Base-by-base conservation (phyloP, 1,139 yeast species). In the Taiozyma sp. region DNA sequence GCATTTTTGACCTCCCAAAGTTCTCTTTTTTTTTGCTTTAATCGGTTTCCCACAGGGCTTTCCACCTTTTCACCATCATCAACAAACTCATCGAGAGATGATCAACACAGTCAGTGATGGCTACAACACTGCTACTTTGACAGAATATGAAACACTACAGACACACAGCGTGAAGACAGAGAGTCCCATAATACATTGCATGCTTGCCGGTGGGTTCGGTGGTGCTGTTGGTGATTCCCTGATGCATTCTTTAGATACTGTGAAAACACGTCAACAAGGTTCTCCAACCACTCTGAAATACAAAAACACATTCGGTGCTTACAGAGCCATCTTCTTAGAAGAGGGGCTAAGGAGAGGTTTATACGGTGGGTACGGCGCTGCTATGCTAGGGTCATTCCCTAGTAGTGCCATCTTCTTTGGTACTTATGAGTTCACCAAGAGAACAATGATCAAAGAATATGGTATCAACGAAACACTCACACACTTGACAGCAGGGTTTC, bases 221-320 rank as follows among this genome's bases (percentile, higher is more conserved):
- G 99, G 99, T 2, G 83, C 88, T 53, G 81, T 91, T 40, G 99
- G 98, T 16, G 99, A 93, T 63, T 79, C 95, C 2, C 73, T 82
- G 46, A 93, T 93, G 97, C 97, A 93, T 68, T 91, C 98, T 1
- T 71, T 93, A 44, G 99, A 93, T 64, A 93, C 99, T 0, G 97
- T 95, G 42, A 93, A 93, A 67, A 93, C 99, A 2, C 76, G 99
- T 59, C 99, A 93, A 66, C 99, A 93, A 65, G 98, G 97, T 29
- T 88, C 95, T 7, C 85, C 89, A 22, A 73, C 76, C 56, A 80
- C 80, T 32, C 59, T 71, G 8, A 87, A 87, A 67, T 91, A 93
- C 68, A 76, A 73, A 56, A 79, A 77, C 59, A 80, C 81, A 63
- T 74, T 88, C 75, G 66, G 76, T 21, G 97, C 98, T 0, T 88